A percentile compares a stretch with the other conserved stretches of the same genome.
These are phyloP conservation scores for Cordyceps tenuipes DNA, from an alignment of 2,329 filamentous ascomycete genomes.

Conservation along the genomic window DNA sequence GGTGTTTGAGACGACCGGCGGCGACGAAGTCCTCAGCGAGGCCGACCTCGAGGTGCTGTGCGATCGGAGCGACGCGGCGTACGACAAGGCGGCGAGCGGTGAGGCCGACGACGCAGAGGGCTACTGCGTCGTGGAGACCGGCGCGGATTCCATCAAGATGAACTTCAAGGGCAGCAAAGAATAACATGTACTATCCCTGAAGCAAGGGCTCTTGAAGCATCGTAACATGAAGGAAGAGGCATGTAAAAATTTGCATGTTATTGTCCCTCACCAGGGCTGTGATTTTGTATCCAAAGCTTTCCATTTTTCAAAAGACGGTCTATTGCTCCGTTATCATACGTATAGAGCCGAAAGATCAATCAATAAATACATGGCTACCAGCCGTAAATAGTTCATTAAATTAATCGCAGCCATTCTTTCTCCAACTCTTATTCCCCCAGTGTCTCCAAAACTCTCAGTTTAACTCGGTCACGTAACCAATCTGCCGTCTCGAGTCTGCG, in stretches of 20 bases:
- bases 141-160: slow-evolving; percentile 42
- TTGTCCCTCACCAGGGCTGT: not conserved
- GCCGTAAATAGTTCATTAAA: not conserved
- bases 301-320: too few species aligned
- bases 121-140: slow-evolving; percentile 77
- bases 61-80: slow-evolving; percentile 60
- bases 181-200: not conserved
- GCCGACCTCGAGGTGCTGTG: slow-evolving; percentile 70
- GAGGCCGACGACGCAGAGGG: slow-evolving; percentile 56
- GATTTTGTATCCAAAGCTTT: too few species aligned
- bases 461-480: slow-evolving; percentile 49
- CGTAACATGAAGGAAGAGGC: not conserved
- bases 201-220: not conserved
- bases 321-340: not conserved
- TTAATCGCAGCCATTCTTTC: not conserved
- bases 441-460: slow-evolving; percentile 22
- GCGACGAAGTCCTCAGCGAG: slow-evolving; percentile 62
- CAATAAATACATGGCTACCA: not conserved
- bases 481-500: slow-evolving; percentile 34
- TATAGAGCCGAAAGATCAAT: not conserved
- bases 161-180: slow-evolving; percentile 17
- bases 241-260: not conserved
- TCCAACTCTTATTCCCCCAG: too few species aligned
- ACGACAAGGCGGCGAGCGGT: slow-evolving; percentile 67
- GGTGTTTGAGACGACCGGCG: slow-evolving; percentile 50